A percentile compares a stretch with the other conserved stretches of the same genome.
These are phyloP conservation scores for Ilyonectria destructans DNA, from an alignment of 2,329 filamentous ascomycete species.

Conservation along the genomic window DNA sequence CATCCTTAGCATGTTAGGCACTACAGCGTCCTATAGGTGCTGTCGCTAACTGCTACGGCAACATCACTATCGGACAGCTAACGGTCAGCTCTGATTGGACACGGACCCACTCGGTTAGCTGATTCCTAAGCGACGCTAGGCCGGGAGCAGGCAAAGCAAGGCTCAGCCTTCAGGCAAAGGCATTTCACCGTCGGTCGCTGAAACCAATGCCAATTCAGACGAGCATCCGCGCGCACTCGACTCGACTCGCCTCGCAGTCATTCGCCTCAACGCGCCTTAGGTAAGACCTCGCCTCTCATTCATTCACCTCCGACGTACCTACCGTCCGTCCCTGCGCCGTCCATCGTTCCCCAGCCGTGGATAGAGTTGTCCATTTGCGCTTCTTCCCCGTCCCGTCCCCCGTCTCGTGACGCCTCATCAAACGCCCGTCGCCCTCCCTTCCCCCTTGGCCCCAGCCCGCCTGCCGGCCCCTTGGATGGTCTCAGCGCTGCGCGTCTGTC, in stretches of 20 bases:
- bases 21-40: no score
- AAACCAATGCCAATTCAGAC: constrained; percentile 54
- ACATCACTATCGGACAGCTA: constrained; percentile 19
- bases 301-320: constrained; percentile 41
- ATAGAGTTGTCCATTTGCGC: constrained; percentile 38
- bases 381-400: constrained; percentile 21
- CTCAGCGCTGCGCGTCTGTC: constrained; percentile 48
- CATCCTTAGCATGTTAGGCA: constrained; percentile 15
- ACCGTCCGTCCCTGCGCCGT: constrained; percentile 27
- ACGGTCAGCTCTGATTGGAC: constrained; percentile 47
- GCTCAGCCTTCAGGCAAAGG: constrained; percentile 45
- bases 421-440: constrained; percentile 39
- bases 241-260: constrained; percentile 45
- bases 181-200: constrained; percentile 51
- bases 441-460: constrained; percentile 37
- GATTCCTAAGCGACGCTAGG: constrained; percentile 48
- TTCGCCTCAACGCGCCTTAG: constrained; percentile 52
- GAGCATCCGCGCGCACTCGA: constrained; percentile 44
- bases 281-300: constrained; percentile 52
- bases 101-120: constrained; percentile 32
- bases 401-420: constrained; percentile 34
- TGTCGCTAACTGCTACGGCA: not conserved
- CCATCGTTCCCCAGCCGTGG: constrained; percentile 34
- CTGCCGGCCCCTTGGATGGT: constrained; percentile 39
- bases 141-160: constrained; percentile 49